phyloP scores from a whole-genome alignment of 768 basidiomycete species.

The Cyclocybe cylindracea region DNA sequence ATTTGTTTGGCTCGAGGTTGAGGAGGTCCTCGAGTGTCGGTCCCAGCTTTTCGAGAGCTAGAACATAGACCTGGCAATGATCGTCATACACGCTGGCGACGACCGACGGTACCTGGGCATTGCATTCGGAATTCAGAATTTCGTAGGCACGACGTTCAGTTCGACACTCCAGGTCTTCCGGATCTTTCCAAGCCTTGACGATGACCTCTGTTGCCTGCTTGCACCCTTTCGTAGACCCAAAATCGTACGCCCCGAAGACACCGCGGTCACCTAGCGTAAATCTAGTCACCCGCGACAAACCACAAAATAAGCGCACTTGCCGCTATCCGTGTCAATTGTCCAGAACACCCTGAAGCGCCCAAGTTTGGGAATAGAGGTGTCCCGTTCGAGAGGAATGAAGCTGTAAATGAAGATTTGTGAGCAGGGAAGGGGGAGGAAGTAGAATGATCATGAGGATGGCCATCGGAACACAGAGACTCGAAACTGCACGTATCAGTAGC shows the following conservation, averaged over 20 bases:
- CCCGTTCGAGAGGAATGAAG: no score
- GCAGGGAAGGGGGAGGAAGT: no score
- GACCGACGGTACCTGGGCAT: slow-evolving; percentile 18
- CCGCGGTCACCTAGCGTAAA: slow-evolving; percentile 18
- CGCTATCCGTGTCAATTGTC: slow-evolving; percentile 27
- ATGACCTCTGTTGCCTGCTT: slow-evolving; percentile 18
- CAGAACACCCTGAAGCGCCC: slow-evolving; percentile 25
- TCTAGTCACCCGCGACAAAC: slow-evolving; percentile 7
- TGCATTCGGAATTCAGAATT: slow-evolving; percentile 4
- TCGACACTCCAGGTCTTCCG: slow-evolving; percentile 25
- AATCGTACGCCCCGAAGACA: slow-evolving; percentile 30
- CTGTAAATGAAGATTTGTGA: no score
- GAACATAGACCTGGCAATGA: slow-evolving; percentile 19
- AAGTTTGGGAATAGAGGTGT: no score
- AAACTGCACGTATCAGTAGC: no score
- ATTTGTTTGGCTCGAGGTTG: slow-evolving; percentile 7
- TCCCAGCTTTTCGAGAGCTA: slow-evolving; percentile 28
- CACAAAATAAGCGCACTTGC: slow-evolving; percentile 10
- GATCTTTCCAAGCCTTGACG: slow-evolving; percentile 28
- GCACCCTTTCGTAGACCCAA: slow-evolving; percentile 23
- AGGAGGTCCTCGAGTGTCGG: slow-evolving; percentile 26
- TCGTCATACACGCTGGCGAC: slow-evolving; percentile 15
- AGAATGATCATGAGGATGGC: no score
- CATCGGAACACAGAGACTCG: no score
- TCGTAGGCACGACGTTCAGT: slow-evolving; percentile 24